Evolutionary conservation across 805 yeast species (phyloP).

Genomic region (Isabelozyma heimii): DNA sequence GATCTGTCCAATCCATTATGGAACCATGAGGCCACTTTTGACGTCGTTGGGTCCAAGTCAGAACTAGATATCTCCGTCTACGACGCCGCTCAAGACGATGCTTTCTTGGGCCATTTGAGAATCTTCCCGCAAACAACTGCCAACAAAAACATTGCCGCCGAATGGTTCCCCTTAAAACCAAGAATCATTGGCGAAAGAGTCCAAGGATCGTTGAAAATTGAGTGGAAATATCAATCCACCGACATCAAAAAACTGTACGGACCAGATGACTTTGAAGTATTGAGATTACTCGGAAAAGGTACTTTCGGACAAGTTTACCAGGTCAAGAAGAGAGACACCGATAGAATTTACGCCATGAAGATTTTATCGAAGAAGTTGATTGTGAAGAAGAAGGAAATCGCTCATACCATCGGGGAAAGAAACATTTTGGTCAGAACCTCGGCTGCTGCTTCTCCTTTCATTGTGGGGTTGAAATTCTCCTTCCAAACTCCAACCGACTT

Average conservation of each 20-base stretch:
- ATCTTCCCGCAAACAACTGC: constrained; percentile 57
- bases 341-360: constrained; percentile 95
- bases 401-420: constrained; percentile 97
- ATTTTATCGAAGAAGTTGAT: constrained; percentile 91
- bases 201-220: constrained; percentile 73
- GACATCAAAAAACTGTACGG: constrained; percentile 78
- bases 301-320: constrained; percentile 98
- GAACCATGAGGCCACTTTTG: constrained; percentile 92
- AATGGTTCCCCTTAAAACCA: constrained; percentile 75
- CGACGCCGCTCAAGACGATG: constrained; percentile 78
- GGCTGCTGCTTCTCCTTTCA: constrained; percentile 83
- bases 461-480: constrained; percentile 92
- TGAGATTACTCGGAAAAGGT: constrained; percentile 89
- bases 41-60: constrained; percentile 80
- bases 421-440: constrained; percentile 92
- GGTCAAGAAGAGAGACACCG: constrained; percentile 86
- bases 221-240: constrained; percentile 64
- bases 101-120: constrained; percentile 81
- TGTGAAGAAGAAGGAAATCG: constrained; percentile 95
- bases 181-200: constrained; percentile 75
- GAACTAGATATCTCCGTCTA: constrained; percentile 89
- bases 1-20: constrained; percentile 64
- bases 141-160: constrained; percentile 39
- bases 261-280: constrained; percentile 91
- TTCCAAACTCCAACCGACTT: constrained; percentile 94